Evolutionary conservation across 129 eudicot genomes (phyloP), one percentile per base, ranked within the genome.

Genomic region (Centrapalus pauciflorus): DNA sequence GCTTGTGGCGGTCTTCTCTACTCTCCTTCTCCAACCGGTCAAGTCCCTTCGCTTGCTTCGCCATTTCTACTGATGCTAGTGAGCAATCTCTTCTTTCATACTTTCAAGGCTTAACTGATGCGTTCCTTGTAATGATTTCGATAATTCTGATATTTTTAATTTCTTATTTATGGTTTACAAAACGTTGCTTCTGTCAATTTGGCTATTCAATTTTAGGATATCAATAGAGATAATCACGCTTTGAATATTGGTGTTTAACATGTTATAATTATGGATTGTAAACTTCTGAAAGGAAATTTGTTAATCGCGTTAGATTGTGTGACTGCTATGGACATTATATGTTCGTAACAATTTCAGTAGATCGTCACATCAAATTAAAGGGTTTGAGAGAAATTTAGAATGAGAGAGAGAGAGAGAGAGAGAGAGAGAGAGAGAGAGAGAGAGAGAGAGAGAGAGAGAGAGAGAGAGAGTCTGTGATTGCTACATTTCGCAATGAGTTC

Each of bases 11-110:
- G 10, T 77, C 82, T 28, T 71, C 79, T 19, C 10, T 29, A 5
- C 78, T 83, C 1, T 69, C 55, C 3, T 26, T 63, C 27, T 57
- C 80, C 40, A 40, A 28, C 54, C 69, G 67, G 9, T 83, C 95
- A 41, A 65, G 20, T 16, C 87, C 92, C 32, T 88, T 92, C 58
- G 92, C 89, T 80, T 92, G 80, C 52, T 59, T 84, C 10, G 38
- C 75, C 85, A 60, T 77, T 71, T 80, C 98, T 37, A 55, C 85
- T 55, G 64, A 78, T 26, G 73, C 94, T 23, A 57, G 89, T 85
- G 32, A 73, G 79, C 27, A 35, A 56, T 40, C 55, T 57, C 9
- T 49, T 52, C 5, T 51, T 45, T 16, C 2, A 23, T 8, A 10
- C 4, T 50, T 49, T 61, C 5, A 43, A 20, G 1, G 2, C 27